Evolutionary conservation across 441 rosid species (phyloP).

Genomic region (Manihot esculenta): DNA sequence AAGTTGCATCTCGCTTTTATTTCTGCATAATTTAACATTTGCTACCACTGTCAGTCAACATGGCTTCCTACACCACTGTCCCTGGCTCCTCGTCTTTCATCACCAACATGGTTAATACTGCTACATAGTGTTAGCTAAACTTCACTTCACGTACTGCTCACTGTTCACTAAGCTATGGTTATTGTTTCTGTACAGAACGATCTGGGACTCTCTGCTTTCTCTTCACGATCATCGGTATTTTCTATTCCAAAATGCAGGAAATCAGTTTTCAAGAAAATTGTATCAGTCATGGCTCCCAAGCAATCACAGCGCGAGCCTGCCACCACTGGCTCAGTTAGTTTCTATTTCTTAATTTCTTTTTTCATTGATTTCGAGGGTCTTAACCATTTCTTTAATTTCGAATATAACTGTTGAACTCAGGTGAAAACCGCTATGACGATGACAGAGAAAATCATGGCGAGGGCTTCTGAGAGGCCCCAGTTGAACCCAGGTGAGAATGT

Average conservation of each 20-base stretch:
- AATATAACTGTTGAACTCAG: constrained; percentile 27
- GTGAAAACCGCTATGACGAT: constrained; percentile 86
- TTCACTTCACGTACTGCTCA: no score
- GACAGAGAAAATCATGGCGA: constrained; percentile 90
- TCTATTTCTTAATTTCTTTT: background rate
- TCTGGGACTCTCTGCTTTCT: background rate
- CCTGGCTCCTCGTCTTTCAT: no score
- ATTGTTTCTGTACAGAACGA: no score
- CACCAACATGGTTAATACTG: background rate
- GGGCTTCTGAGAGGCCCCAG: constrained; percentile 65
- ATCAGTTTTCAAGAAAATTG: constrained; percentile 54
- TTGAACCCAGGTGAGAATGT: constrained; percentile 87
- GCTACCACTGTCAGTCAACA: background rate
- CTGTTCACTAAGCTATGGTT: no score
- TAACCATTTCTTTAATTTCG: background rate
- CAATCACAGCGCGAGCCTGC: constrained; percentile 68
- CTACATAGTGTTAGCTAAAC: background rate
- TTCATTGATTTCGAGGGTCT: background rate
- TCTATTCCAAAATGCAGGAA: constrained; percentile 45
- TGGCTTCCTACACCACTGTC: background rate
- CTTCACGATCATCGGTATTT: no score
- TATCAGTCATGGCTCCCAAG: constrained; percentile 76
- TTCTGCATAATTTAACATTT: background rate
- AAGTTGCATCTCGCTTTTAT: background rate
- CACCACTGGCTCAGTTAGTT: constrained; percentile 78